Evolutionary conservation across 2,329 filamentous ascomycete genomes (phyloP).

Genomic region (Colletotrichum sojae): DNA sequence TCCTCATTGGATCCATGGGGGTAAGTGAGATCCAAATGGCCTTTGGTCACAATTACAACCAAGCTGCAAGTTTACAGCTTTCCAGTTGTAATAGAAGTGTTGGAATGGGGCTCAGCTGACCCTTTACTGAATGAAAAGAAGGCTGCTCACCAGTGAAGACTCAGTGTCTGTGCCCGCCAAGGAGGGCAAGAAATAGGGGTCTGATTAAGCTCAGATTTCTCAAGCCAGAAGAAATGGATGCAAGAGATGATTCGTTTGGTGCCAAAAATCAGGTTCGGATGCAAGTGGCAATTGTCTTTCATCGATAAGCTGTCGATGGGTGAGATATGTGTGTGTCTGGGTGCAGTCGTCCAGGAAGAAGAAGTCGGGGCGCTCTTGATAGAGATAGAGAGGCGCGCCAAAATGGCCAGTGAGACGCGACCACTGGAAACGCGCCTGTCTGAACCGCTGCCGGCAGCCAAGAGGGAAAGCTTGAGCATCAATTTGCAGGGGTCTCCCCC

Average conservation of each 20-base stretch:
- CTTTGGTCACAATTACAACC: background rate
- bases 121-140: background rate
- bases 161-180: constrained; percentile 19
- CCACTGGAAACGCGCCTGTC: constrained; percentile 38
- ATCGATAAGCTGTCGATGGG: background rate
- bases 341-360: constrained; percentile 31
- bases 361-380: constrained; percentile 26
- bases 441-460: constrained; percentile 16
- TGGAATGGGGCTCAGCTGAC: background rate
- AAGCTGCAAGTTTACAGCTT: background rate
- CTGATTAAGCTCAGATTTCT: background rate
- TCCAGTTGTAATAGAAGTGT: background rate
- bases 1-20: too few species aligned
- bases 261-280: background rate
- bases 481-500: constrained; percentile 34
- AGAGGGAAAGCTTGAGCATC: constrained; percentile 27
- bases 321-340: constrained; percentile 8
- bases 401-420: constrained; percentile 43
- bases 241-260: too few species aligned
- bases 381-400: constrained; percentile 37
- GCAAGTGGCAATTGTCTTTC: background rate
- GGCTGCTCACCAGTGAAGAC: constrained; percentile 11
- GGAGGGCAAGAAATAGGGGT: constrained; percentile 16
- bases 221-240: too few species aligned
- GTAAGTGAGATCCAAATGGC: background rate